Percentiles rank a stretch among this genome's conserved stretches.
phyloP scores from a whole-genome alignment of 1,284 basidiomycete genomes.

The Apiotrichum laibachii region DNA sequence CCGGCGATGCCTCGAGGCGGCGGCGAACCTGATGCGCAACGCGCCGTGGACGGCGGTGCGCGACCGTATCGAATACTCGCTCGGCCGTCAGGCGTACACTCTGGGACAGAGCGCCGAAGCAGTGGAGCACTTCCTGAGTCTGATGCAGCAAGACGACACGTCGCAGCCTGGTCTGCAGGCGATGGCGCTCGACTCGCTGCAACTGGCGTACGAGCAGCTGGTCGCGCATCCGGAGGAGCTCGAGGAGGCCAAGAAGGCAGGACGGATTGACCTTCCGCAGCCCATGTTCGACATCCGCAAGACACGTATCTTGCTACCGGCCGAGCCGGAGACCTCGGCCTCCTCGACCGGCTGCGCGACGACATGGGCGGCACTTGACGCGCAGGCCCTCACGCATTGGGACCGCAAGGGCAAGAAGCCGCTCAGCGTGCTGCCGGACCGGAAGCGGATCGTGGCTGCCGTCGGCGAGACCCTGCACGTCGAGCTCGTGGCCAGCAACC shows the following conservation, averaged over 20 bases:
- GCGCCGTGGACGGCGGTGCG: constrained; percentile 53
- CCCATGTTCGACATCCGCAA: constrained; percentile 40
- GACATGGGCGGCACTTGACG: constrained; percentile 33
- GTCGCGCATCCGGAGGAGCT: constrained; percentile 35
- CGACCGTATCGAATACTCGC: constrained; percentile 54
- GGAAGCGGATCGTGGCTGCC: constrained; percentile 27
- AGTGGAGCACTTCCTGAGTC: constrained; percentile 51
- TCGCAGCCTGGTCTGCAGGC: constrained; percentile 40
- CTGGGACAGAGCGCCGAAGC: constrained; percentile 54
- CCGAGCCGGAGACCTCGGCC: constrained; percentile 20
- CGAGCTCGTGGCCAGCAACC: constrained; percentile 52
- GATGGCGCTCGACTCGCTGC: constrained; percentile 54
- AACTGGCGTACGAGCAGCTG: constrained; percentile 53
- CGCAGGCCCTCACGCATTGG: constrained; percentile 34
- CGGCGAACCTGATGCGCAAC: constrained; percentile 43
- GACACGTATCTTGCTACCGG: constrained; percentile 32
- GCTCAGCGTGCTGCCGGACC: constrained; percentile 31
- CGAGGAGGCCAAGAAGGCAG: constrained; percentile 19
- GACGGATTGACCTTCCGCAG: constrained; percentile 35
- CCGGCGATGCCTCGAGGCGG: constrained; percentile 49
- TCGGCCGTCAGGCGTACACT: constrained; percentile 57
- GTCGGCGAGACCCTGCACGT: constrained; percentile 45
- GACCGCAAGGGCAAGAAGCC: constrained; percentile 46
- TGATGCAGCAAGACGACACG: constrained; percentile 46
- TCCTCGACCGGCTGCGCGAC: neutral